phyloP scores from a whole-genome alignment of 805 yeast genomes.

The Osmozyma mogii region DNA sequence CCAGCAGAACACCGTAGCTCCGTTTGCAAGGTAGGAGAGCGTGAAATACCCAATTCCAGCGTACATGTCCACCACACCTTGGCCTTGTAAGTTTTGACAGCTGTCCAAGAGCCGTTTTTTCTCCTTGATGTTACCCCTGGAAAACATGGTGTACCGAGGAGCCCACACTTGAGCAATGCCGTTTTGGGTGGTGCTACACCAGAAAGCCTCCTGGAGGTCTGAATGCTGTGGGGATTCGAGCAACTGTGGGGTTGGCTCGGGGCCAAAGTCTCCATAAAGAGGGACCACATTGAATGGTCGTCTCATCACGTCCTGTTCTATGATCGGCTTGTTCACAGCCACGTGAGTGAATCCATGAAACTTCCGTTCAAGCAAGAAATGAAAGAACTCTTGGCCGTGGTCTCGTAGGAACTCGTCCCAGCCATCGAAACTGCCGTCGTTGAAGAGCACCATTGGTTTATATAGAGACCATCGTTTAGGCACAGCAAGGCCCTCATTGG shows the following conservation, averaged over 20 bases:
- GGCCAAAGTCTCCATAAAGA: slow-evolving; percentile 61
- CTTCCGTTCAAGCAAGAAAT: slow-evolving; percentile 3
- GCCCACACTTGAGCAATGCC: slow-evolving; percentile 79
- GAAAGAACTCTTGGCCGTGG: slow-evolving; percentile 10
- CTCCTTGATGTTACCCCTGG: slow-evolving; percentile 80
- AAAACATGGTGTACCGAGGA: slow-evolving; percentile 79
- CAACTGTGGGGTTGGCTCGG: slow-evolving; percentile 18
- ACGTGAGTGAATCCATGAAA: slow-evolving; percentile 56
- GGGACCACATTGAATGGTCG: slow-evolving; percentile 57
- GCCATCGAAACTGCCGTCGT: slow-evolving; percentile 39
- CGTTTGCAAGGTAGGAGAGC: slow-evolving; percentile 50
- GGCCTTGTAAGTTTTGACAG: slow-evolving; percentile 27
- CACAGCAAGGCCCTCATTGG: no score
- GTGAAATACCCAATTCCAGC: slow-evolving; percentile 86
- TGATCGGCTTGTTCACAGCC: slow-evolving; percentile 67
- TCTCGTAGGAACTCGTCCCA: slow-evolving; percentile 20
- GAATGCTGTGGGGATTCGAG: slow-evolving; percentile 27
- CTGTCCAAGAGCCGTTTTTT: slow-evolving; percentile 53
- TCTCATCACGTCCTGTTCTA: slow-evolving; percentile 47
- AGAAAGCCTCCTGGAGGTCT: slow-evolving; percentile 50
- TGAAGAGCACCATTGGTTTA: slow-evolving; percentile 58
- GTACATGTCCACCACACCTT: slow-evolving; percentile 59
- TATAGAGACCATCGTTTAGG: slow-evolving; percentile 58
- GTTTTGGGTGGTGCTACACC: slow-evolving; percentile 68
- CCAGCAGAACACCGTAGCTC: slow-evolving; percentile 64